Base-by-base conservation (phyloP, 192 early-diverging fungal genomes). In the Radiomyces spectabilis region DNA sequence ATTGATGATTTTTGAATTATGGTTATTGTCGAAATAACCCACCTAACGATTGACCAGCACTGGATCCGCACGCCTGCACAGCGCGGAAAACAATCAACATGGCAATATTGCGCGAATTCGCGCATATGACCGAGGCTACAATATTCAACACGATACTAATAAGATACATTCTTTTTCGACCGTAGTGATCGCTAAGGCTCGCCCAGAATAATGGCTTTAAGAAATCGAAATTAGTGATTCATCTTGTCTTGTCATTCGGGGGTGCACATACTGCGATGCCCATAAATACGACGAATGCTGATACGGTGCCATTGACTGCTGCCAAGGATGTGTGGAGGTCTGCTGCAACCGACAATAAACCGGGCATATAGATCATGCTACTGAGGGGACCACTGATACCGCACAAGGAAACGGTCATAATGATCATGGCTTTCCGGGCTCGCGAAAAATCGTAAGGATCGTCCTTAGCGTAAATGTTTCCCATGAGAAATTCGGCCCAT, bases 181-280 rank as follows among this genome's bases (percentile, higher is more conserved):
- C 59, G 24, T 61, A 61, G 1, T 37, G 35, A 27, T 61, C 59
- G 12, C 49, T 52, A 16, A 61, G 26, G 9, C 39, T 43, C n/a
- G 59, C 59, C 59, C 59, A 61, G 5, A 61, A 31, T 24, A 61
- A 34, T 27, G 59, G 59, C 59, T 61, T 25, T 6, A 19, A 46
- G 29, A 27, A 38, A 2, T 38, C 4, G 8, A 42, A 31, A 15
- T n/a, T n/a, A n/a, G n/a, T n/a, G n/a, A n/a, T n/a, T n/a, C n/a
- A n/a, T n/a, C n/a, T n/a, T n/a, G n/a, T n/a, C n/a, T n/a, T n/a
- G n/a, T n/a, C n/a, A n/a, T n/a, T n/a, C n/a, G n/a, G n/a, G n/a
- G n/a, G n/a, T n/a, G n/a, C 15, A 31, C 32, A 45, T 55, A 55
- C 53, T 1, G 29, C 39, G 13, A 55, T 55, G 15, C 53, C 53